Conservation (phyloP, 495 filamentous ascomycete genomes). For the Podospora pseudocomata region DNA sequence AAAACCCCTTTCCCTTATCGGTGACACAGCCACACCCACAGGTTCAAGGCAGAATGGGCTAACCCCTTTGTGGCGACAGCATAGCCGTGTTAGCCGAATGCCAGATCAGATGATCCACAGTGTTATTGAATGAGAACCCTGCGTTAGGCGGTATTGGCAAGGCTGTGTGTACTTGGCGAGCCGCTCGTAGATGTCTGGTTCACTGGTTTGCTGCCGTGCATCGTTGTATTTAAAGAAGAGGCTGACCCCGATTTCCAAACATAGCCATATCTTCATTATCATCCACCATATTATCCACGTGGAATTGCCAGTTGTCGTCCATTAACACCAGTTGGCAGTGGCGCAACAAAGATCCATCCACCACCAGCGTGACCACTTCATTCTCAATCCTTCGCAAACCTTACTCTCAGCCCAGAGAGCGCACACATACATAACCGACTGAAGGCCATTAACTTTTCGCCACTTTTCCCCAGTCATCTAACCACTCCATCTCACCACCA, state of each 20-base stretch:
- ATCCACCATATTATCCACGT: neutral
- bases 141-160: neutral
- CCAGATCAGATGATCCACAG: neutral
- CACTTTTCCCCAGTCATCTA: neutral
- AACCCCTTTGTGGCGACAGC: neutral
- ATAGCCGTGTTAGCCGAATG: neutral
- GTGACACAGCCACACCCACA: neutral
- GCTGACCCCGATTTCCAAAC: neutral
- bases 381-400: neutral
- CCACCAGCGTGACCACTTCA: neutral
- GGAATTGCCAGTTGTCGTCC: neutral
- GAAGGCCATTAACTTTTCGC: neutral
- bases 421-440: neutral
- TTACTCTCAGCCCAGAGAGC: neutral
- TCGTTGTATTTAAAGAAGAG: neutral
- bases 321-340: neutral
- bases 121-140: neutral
- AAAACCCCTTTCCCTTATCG: neutral
- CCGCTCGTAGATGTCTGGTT: neutral
- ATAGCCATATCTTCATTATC: neutral
- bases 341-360: neutral
- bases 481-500: neutral
- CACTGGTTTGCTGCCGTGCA: neutral
- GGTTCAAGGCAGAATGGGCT: neutral
- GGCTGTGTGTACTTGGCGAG: neutral